Evolutionary conservation across 2,329 filamentous ascomycete species (phyloP), one percentile per base, ranked within the genome.

Genomic region (Penicillium sp.): DNA sequence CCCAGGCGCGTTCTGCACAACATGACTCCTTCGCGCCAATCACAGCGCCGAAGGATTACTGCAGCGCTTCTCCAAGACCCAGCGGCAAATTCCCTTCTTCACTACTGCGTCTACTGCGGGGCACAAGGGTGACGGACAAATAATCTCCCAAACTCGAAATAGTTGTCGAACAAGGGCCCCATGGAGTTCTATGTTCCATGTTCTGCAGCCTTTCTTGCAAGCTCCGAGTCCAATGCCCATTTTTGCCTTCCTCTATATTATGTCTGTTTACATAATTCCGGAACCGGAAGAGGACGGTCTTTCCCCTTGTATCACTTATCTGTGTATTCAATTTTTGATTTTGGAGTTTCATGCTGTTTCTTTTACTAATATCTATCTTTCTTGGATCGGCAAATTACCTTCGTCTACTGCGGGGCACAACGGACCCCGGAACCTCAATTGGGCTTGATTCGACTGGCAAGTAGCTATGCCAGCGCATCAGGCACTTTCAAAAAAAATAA

Each of bases 391-490:
- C 72, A 64, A 70, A 70, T 74, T 70, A 8, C 26, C 26, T 27
- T 27, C 26, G 26, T 27, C 26, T 27, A 27, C 26, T 27, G 26
- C 26, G 26, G 26, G 26, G 26, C 52, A 57, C 48, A 19, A 59
- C 44, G 53, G 31, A 45, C 53, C 53, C 53, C 48, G 52, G 60
- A 58, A 48, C 24, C 55, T 61, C 60, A 52, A 60, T 56, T 63
- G 57, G 64, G 61, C 52, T 63, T 45, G 44, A 64, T 63, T 66
- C 54, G 53, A 93, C 88, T 93, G 90, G 90, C 84, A 84, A 86
- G 82, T 83, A 88, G 82, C 82, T 81, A 87, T 88, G 91, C 91
- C 91, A 96, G 83, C 91, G 89, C 91, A 96, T 92, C 90, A 75
- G 64, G 62, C 58, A 66, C 63, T 67, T 65, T 53, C 26, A 53